Conservation (phyloP, 2,329 filamentous ascomycete species). For the Pezicula radicicola region DNA sequence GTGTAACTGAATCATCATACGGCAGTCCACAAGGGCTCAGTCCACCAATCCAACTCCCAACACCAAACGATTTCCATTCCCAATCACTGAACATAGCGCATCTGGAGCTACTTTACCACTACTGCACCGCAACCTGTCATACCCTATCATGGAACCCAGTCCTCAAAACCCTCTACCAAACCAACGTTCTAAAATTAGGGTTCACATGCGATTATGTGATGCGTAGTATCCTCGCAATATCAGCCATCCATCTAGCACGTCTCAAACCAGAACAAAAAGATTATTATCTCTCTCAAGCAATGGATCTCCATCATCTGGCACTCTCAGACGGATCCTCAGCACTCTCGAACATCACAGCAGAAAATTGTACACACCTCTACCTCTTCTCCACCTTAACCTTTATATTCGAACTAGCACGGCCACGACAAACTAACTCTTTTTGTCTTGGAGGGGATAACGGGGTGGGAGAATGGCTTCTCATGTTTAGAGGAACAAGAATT, state of each 20-base stretch:
- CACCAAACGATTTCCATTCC: neutral
- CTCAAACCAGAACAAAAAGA: slow-evolving; percentile 30
- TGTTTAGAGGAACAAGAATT: slow-evolving; percentile 29
- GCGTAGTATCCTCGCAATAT: slow-evolving; percentile 40
- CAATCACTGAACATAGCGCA: slow-evolving; percentile 33
- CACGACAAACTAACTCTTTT: slow-evolving; percentile 26
- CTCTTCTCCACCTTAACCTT: slow-evolving; percentile 32
- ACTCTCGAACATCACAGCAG: slow-evolving; percentile 23
- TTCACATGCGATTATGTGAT: slow-evolving; percentile 42
- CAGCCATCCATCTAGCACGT: slow-evolving; percentile 42
- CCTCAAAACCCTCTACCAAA: slow-evolving; percentile 40
- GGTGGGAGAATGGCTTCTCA: slow-evolving; percentile 30
- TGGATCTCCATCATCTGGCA: slow-evolving; percentile 27
- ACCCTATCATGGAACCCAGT: slow-evolving; percentile 37
- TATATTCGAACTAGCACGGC: slow-evolving; percentile 31
- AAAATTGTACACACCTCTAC: slow-evolving; percentile 28
- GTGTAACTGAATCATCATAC: neutral
- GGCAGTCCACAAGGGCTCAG: no score
- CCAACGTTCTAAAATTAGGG: slow-evolving; percentile 38
- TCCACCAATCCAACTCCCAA: neutral
- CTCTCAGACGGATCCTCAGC: slow-evolving; percentile 22
- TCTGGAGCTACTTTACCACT: slow-evolving; percentile 49
- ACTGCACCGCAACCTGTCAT: slow-evolving; percentile 39
- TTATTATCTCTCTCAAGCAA: slow-evolving; percentile 32
- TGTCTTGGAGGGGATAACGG: slow-evolving; percentile 26